Base-by-base conservation (phyloP, 768 basidiomycete species). In the Tylopilus rubrobrunneus region DNA sequence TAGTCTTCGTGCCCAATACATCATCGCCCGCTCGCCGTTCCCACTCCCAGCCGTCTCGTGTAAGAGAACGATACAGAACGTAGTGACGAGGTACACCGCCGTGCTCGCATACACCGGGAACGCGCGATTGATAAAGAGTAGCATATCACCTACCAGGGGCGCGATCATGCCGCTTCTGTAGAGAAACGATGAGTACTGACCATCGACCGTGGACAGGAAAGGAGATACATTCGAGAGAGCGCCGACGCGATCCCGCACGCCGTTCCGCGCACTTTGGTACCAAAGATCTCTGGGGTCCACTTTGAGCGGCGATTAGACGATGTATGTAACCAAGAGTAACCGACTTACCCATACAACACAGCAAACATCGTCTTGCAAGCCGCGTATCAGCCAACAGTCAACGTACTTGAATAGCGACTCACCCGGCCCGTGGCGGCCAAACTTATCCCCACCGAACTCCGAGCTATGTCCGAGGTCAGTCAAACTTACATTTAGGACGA, bases 201-300 rank as follows among this genome's bases (percentile, higher is more conserved):
- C 39, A 19, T 37, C 14, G 39, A 7, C n/a, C n/a, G 37, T 4
- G 19, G 19, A 41, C 10, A 7, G 40, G 19, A 4, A 21, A 29
- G 7, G 25, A 53, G 86, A 48, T 63, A 92, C 86, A 94, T 83
- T 68, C 93, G 78, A 2, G 88, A 92, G 1, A 95, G 69, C 10
- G 91, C 92, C 4, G 89, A 91, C 0, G 92, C 92, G 49, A 89
- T 86, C 1, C 92, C 92, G 62, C 88, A 87, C 0, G 92, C 93
- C 1, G 92, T 92, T 27, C 93, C 92, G 45, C 92, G 83, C 3
- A 93, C 87, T 74, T 84, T 83, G 1, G 90, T 91, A 0, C 80
- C 84, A 63, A 95, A 94, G 14, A 92, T 86, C 69, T 91, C 89
- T 4, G 92, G 92, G 0, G 92, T 92, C 86, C 89, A 90, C 4